Evolutionary conservation across 2,329 filamentous ascomycete species (phyloP).

Genomic region (Cryphonectria nitschkei): DNA sequence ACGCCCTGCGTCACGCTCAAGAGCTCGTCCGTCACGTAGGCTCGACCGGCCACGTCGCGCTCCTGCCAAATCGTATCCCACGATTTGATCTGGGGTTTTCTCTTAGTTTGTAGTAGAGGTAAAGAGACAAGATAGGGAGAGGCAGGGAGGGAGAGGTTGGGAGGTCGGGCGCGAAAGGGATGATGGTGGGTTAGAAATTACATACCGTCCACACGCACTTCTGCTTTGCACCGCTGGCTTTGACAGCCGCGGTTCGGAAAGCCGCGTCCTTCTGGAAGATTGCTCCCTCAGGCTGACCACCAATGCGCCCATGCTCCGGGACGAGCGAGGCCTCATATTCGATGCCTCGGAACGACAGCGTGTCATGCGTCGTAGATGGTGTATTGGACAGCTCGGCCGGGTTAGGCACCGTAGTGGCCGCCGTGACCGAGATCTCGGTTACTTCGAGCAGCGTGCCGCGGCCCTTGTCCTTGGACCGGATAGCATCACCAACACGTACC

Average conservation of each 20-base stretch:
- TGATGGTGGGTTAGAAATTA: not conserved
- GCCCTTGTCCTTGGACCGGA: slow-evolving; percentile 36
- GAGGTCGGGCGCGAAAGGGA: slow-evolving; percentile 32
- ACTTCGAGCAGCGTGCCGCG: slow-evolving; percentile 31
- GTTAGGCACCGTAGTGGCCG: slow-evolving; percentile 24
- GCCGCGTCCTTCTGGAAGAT: slow-evolving; percentile 27
- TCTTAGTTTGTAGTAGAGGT: slow-evolving; percentile 39
- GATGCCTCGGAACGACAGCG: slow-evolving; percentile 25
- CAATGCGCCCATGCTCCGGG: slow-evolving; percentile 21
- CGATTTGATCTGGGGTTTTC: slow-evolving; percentile 30
- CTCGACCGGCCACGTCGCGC: slow-evolving; percentile 55
- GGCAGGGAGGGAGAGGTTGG: slow-evolving; percentile 29
- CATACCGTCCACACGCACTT: slow-evolving; percentile 28
- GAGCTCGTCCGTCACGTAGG: slow-evolving; percentile 59
- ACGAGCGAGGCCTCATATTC: slow-evolving; percentile 26
- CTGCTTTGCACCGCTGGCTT: slow-evolving; percentile 26
- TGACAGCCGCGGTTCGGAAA: slow-evolving; percentile 27
- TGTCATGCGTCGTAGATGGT: slow-evolving; percentile 5
- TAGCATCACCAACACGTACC: slow-evolving; percentile 40
- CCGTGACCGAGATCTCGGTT: slow-evolving; percentile 32
- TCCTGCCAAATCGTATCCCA: slow-evolving; percentile 41
- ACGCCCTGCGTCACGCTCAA: slow-evolving; percentile 37
- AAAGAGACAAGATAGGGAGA: not conserved
- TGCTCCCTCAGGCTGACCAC: slow-evolving; percentile 26
- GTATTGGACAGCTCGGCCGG: slow-evolving; percentile 29